Base-by-base conservation (phyloP, 169 alveolate species). In the Cryptosporidium muris region DNA sequence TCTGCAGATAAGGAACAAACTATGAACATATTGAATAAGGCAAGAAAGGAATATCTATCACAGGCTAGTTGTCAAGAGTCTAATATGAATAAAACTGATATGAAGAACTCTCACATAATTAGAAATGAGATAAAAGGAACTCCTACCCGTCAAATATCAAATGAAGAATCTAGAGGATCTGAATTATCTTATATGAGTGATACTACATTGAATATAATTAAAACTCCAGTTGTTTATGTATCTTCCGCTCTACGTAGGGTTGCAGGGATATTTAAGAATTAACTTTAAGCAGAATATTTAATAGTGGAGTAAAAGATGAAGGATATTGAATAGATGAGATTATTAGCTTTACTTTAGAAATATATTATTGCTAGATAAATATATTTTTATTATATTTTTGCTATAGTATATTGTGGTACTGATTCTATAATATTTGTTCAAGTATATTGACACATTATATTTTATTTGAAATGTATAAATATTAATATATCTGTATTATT, bases 191-290 rank as follows among this genome's bases (percentile, higher is more conserved):
- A 12, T 16, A 63, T 58, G 16, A n/a, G 47, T n/a, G 67, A 58
- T 16, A 58, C 34, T 14, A 63, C 63, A 2, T 43, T 56, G 16
- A 68, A 74, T 14, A 58, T 74, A 14, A 74, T 74, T 45, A 74
- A 68, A 64, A 74, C 85, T 42, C 85, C 85, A 7, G 85, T 74
- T 12, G 47, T 58, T 58, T 47, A 58, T 47, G 85, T 74, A 45
- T 74, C 85, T 11, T 74, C 85, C 6, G 85, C 85, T 34, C 37
- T 74, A 1, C 34, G 85, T 16, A 74, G 68, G 49, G 62, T 74
- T 37, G 60, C 66, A 11, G 60, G 64, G 9, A 74, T 74, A 34
- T 74, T 74, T 51, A 74, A 74, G 58, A 74, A 74, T 53, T 74
- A 74, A 58, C 4, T 45, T 25, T 1, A 16, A 14, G n/a, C 9